phyloP scores from a whole-genome alignment of 164 flowering plant genomes.

The Umbellularia californica region DNA sequence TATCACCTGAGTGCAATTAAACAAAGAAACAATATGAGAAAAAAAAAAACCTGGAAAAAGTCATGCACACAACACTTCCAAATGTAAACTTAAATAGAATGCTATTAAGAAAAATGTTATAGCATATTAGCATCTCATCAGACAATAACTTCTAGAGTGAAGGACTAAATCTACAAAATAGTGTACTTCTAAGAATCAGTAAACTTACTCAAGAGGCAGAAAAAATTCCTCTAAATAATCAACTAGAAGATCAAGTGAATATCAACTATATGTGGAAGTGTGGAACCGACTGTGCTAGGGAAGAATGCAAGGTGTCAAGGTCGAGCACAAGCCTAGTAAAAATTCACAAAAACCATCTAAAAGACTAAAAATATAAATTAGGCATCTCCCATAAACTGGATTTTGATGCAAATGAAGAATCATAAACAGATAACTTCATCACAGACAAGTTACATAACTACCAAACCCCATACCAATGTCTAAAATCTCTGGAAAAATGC shows the following conservation, averaged over 20 bases:
- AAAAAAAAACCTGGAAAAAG: background rate
- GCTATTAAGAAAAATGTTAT: background rate
- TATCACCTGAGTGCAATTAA: conserved; percentile 4
- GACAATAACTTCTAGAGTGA: background rate
- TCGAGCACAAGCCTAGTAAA: background rate
- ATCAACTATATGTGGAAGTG: background rate
- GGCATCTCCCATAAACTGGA: too few species aligned
- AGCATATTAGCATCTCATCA: background rate
- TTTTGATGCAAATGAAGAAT: too few species aligned
- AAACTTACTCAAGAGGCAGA: too few species aligned
- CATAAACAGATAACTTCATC: too few species aligned
- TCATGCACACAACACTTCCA: background rate
- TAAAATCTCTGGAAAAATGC: too few species aligned
- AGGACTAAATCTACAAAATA: too few species aligned
- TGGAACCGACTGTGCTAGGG: background rate
- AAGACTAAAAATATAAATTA: too few species aligned
- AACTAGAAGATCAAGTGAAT: background rate
- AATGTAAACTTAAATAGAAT: background rate
- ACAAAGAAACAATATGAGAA: background rate
- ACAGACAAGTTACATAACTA: too few species aligned
- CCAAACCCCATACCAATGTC: too few species aligned
- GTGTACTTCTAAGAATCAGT: too few species aligned
- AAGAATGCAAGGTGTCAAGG: background rate
- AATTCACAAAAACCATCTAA: too few species aligned
- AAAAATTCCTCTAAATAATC: background rate